Evolutionary conservation across 164 flowering plant species (phyloP).

Genomic region (Pachysandra terminalis): DNA sequence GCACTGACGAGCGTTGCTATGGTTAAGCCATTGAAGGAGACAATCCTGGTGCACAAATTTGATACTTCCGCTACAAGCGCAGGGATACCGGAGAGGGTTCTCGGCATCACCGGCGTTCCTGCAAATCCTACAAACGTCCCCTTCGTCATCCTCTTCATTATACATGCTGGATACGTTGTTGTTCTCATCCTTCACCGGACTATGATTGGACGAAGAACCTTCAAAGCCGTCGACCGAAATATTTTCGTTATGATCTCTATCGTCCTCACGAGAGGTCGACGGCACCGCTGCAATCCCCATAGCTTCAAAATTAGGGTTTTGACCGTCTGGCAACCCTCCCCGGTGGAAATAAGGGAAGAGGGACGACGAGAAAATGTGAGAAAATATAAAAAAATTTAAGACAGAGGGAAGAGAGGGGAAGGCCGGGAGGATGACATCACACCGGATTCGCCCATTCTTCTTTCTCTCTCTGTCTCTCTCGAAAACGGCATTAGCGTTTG

Average conservation of each 20-base stretch:
- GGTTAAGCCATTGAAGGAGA: conserved; percentile 98
- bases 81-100: conserved; percentile 87
- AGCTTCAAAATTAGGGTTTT: background rate
- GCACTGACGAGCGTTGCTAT: conserved; percentile 96
- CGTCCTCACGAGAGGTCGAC: too few species aligned
- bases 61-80: conserved; percentile 99
- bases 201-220: background rate
- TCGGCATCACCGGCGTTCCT: conserved; percentile 84
- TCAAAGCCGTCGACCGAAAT: background rate
- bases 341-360: too few species aligned
- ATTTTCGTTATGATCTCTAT: too few species aligned
- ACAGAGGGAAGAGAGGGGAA: too few species aligned
- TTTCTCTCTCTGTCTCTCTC: too few species aligned
- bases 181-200: background rate
- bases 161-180: background rate
- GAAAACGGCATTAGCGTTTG: too few species aligned
- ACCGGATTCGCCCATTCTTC: too few species aligned
- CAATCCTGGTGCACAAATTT: conserved; percentile 98
- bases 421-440: too few species aligned
- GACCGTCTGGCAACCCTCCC: too few species aligned
- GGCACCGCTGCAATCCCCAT: conserved; percentile 1
- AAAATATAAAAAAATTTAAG: too few species aligned
- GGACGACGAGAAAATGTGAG: too few species aligned
- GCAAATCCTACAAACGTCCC: conserved; percentile 95
- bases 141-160: conserved; percentile 91